Conservation (phyloP, 306 rosid genomes). For the Inga leiocalycina region DNA sequence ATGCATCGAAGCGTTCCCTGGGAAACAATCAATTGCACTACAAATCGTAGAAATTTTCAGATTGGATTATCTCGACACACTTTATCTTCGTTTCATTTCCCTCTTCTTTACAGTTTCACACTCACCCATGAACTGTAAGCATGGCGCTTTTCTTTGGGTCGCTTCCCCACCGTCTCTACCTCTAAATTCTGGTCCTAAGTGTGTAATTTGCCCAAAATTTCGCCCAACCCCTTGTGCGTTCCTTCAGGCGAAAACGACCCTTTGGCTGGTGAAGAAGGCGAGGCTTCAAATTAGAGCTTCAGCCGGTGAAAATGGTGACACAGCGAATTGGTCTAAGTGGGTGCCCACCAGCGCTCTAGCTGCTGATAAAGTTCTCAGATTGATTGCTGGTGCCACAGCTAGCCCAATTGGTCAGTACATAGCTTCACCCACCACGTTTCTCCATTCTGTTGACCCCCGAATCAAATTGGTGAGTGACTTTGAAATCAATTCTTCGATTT, state of each 20-base stretch:
- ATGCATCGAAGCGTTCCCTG: constrained; percentile 12
- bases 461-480: constrained; percentile 68
- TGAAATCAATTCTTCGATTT: constrained; percentile 6
- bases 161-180: constrained; percentile 36
- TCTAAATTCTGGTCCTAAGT: constrained; percentile 20
- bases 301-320: constrained; percentile 32
- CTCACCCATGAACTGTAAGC: constrained; percentile 60
- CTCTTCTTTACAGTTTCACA: constrained; percentile 1
- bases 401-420: constrained; percentile 93
- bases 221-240: constrained; percentile 6
- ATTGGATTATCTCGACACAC: neutral
- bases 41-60: neutral
- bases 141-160: constrained; percentile 42
- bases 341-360: constrained; percentile 68
- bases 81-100: neutral
- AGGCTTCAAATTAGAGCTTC: constrained; percentile 58
- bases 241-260: constrained; percentile 26
- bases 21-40: neutral
- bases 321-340: constrained; percentile 67
- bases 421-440: constrained; percentile 81
- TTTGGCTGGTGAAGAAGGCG: constrained; percentile 30
- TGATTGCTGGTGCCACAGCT: constrained; percentile 85
- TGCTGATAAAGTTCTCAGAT: constrained; percentile 75
- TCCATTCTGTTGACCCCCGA: constrained; percentile 87
- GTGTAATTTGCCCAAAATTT: constrained; percentile 37